Conservation (phyloP, 345 rosid species). For the Euphorbia tirucalli region DNA sequence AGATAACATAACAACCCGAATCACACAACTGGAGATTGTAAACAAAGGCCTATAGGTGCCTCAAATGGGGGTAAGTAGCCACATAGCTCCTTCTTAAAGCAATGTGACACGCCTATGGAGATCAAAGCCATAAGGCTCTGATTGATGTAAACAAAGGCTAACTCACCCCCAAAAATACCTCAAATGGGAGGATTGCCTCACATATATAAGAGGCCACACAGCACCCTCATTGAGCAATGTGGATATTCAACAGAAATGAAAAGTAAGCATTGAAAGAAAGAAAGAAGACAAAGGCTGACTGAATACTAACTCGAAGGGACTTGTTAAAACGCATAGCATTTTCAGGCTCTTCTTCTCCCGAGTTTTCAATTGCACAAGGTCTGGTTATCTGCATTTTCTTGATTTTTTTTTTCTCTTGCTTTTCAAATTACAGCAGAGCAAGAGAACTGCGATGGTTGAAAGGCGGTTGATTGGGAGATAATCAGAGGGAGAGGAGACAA, state of each 20-base stretch:
- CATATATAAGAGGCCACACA: no score
- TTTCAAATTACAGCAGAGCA: slow-evolving; percentile 1
- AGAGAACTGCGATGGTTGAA: not conserved
- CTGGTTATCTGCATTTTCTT: slow-evolving; percentile 27
- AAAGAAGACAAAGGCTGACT: not conserved
- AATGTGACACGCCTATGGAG: no score
- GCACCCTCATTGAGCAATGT: no score
- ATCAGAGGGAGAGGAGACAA: not conserved
- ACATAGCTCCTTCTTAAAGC: no score
- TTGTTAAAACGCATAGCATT: slow-evolving; percentile 39
- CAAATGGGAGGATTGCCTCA: no score
- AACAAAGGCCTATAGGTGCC: no score
- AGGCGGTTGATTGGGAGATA: not conserved
- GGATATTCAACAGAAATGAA: not conserved
- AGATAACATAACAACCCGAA: no score
- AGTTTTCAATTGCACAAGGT: slow-evolving; percentile 8
- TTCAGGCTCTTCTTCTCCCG: slow-evolving; percentile 27
- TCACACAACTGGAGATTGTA: no score
- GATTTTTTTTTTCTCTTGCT: not conserved
- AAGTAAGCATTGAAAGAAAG: not conserved
- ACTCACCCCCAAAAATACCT: no score
- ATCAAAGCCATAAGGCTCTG: no score
- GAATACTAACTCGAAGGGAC: slow-evolving; percentile 48
- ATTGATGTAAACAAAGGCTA: no score
- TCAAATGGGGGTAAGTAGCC: no score